Conservation (phyloP, 345 rosid species). For the Brassica nigra region DNA sequence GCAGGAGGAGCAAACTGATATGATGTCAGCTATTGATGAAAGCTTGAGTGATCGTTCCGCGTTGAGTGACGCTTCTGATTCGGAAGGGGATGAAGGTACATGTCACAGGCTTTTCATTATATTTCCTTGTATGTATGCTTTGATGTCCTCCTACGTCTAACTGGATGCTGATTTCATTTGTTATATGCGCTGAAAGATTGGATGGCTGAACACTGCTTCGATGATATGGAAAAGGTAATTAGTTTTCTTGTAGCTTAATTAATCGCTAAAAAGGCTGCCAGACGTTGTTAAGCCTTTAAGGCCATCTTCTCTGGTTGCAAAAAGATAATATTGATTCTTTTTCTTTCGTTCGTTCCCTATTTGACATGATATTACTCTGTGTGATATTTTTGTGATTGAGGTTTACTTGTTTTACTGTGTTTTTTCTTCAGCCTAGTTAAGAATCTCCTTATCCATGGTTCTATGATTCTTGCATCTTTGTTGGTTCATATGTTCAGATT, state of each 20-base stretch:
- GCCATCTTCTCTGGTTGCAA: background rate
- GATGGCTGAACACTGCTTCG: slow-evolving; percentile 37
- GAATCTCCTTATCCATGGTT: slow-evolving; percentile 12
- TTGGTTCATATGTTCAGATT: background rate
- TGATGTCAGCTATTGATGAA: slow-evolving; percentile 55
- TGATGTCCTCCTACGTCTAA: slow-evolving; percentile 38
- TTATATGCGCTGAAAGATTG: slow-evolving; percentile 30
- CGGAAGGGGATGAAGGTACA: slow-evolving; percentile 49
- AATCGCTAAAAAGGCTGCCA: background rate
- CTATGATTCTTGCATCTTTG: slow-evolving; percentile 5
- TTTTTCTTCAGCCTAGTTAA: background rate
- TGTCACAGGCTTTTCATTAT: slow-evolving; percentile 13
- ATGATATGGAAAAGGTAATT: slow-evolving; percentile 55
- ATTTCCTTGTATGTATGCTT: slow-evolving; percentile 15
- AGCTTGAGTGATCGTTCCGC: slow-evolving; percentile 53
- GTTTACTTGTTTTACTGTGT: slow-evolving; percentile 5
- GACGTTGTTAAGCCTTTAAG: background rate
- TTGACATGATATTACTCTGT: background rate
- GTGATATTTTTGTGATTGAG: background rate
- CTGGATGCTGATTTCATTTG: slow-evolving; percentile 15
- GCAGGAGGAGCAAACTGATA: slow-evolving; percentile 58
- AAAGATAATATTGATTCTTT: background rate
- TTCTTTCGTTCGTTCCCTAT: background rate
- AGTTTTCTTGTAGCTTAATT: slow-evolving; percentile 14
- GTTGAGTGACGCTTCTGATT: slow-evolving; percentile 55